Conservation (phyloP, 2,329 filamentous ascomycete genomes). For the Fusarium veterinarium region DNA sequence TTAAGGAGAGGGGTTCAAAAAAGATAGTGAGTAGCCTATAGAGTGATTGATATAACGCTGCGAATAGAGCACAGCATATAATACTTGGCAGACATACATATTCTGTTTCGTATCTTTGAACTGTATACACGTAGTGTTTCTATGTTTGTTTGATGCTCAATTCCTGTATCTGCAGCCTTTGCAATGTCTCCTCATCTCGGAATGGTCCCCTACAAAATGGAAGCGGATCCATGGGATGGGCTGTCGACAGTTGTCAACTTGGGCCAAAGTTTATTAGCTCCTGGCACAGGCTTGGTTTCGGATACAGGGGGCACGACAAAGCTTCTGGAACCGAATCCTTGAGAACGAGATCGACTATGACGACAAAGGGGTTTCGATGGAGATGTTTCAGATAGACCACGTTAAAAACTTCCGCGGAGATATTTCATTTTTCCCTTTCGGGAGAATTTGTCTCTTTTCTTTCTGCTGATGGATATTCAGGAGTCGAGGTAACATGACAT, state of each 20-base stretch:
- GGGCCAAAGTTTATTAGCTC: conserved; percentile 20
- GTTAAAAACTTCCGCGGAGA: conserved; percentile 2
- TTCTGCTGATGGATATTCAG: not conserved
- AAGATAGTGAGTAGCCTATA: not conserved
- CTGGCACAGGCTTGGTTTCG: conserved; percentile 4
- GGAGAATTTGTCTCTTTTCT: not conserved
- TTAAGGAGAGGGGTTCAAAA: conserved; percentile 22
- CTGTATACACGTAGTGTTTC: not conserved
- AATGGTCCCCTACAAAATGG: conserved; percentile 1
- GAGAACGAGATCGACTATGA: conserved; percentile 31
- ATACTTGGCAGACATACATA: not conserved
- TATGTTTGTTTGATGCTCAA: not conserved
- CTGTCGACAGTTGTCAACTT: not conserved
- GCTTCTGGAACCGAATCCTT: conserved; percentile 21
- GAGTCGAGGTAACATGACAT: conserved; percentile 5
- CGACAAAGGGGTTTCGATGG: conserved; percentile 19
- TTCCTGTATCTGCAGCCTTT: not conserved
- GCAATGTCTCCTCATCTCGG: not conserved
- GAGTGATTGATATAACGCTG: not conserved
- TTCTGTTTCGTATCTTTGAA: conserved; percentile 2
- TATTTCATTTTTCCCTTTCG: not conserved
- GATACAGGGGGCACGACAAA: conserved; percentile 19
- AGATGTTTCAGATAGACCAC: conserved; percentile 22
- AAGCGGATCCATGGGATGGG: conserved; percentile 11
- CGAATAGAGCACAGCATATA: not conserved